phyloP scores from a whole-genome alignment of 441 rosid species.

The Biscutella auriculata region DNA sequence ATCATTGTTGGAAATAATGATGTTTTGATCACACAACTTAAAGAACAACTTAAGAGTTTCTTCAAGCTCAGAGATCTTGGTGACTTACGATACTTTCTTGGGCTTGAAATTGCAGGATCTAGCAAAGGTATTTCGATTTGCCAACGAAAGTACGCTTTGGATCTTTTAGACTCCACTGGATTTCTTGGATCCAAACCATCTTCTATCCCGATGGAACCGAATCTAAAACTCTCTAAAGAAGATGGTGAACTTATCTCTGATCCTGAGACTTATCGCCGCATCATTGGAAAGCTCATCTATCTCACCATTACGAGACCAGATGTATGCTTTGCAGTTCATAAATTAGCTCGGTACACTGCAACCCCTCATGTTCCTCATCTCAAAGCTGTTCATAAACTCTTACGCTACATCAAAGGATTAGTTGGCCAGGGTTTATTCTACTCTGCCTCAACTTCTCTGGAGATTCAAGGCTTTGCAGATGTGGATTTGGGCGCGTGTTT shows the following conservation, averaged over 20 bases:
- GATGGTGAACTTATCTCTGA: background rate
- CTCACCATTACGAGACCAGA: too few relatives aligned
- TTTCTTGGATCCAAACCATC: background rate
- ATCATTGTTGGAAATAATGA: too few relatives aligned
- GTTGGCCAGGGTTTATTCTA: background rate
- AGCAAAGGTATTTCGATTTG: background rate
- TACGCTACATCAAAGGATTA: background rate
- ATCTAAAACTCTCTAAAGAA: background rate
- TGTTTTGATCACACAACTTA: too few relatives aligned
- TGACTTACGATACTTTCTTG: background rate
- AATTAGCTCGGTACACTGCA: background rate
- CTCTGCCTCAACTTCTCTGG: background rate
- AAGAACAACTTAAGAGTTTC: too few relatives aligned
- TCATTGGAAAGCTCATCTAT: too few relatives aligned
- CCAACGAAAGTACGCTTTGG: background rate
- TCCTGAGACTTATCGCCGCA: background rate
- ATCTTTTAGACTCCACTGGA: background rate
- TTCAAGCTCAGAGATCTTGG: too few relatives aligned
- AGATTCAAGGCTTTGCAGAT: background rate
- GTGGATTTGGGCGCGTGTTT: background rate
- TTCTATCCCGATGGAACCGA: background rate
- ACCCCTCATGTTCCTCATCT: background rate
- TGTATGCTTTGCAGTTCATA: background rate
- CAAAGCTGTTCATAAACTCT: too few relatives aligned
- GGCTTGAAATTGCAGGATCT: background rate